Evolutionary conservation across 1,284 basidiomycete species (phyloP), one percentile per base, ranked within the genome.

Genomic region (Vanrija pseudolonga): DNA sequence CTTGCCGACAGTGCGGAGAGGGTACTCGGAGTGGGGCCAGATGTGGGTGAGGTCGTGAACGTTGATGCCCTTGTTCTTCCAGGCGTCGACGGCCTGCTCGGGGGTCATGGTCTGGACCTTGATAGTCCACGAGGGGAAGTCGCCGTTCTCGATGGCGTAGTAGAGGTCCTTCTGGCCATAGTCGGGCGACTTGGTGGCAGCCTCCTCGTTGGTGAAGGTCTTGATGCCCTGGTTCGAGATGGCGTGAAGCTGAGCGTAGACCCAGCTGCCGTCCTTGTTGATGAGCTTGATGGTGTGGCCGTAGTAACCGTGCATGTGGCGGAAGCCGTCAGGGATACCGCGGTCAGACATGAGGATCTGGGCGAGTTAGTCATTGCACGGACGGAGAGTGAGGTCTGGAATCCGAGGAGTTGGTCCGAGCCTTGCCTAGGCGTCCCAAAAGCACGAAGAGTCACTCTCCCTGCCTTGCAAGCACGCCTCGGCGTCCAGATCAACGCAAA

Each of bases 241-340:
- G 65, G 88, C 56, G 77, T 95, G 92, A 66, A 93, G 81, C 76
- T 94, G 88, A 38, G 83, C 83, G 75, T 94, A 96, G 48, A 85
- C 82, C 80, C 87, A 93, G 28, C 85, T 81, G 54, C 89, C 90
- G 51, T 90, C 82, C 19, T 82, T 81, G 76, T 92, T 91, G 72
- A 89, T 82, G 73, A 89, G 84, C 80, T 95, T 94, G 81, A 84
- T 86, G n/a, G 91, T 88, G 80, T 96, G 91, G 6, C 93, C 91
- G 44, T 87, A 88, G 81, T 92, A 96, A 19, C 90, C 92, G 77
- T 96, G 88, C 84, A 85, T 81, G 66, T 85, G 79, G 75, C 89
- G 85, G 79, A 80, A 90, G 57, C 55, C 55, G 41, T 61, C 83
- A 18, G 93, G 91, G 51, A 89, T 93, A 55, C 92, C 94, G 68